These are phyloP conservation scores for Podospora bellae-mahoneyi DNA, from an alignment of 495 filamentous ascomycete species.

Conservation along the genomic window DNA sequence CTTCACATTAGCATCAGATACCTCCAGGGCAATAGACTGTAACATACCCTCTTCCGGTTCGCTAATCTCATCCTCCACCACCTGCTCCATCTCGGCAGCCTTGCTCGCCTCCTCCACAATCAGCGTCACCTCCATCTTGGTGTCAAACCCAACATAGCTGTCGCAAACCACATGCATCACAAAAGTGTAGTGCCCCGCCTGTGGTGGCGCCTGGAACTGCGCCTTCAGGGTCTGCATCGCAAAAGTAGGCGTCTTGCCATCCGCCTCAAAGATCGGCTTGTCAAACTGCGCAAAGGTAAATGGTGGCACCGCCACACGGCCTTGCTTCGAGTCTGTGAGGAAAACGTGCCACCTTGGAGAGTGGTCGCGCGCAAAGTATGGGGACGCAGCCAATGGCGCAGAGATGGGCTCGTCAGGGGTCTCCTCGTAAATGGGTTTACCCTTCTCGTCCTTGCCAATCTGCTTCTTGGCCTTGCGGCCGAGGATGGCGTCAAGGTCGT, in stretches of 20 bases:
- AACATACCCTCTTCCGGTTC: slow-evolving; percentile 93
- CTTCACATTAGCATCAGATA: slow-evolving; percentile 31
- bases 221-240: slow-evolving; percentile 93
- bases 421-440: slow-evolving; percentile 44
- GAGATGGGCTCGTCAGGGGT: slow-evolving; percentile 60
- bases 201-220: slow-evolving; percentile 94
- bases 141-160: slow-evolving; percentile 89
- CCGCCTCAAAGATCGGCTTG: slow-evolving; percentile 70
- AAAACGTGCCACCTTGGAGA: slow-evolving; percentile 90
- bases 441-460: slow-evolving; percentile 55
- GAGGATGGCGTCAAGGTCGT: slow-evolving; percentile 82
- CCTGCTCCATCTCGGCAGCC: slow-evolving; percentile 62
- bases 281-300: slow-evolving; percentile 89
- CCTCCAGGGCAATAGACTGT: too few relatives aligned
- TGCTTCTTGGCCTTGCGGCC: slow-evolving; percentile 67
- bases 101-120: slow-evolving; percentile 87
- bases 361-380: slow-evolving; percentile 84
- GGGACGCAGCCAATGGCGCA: slow-evolving; percentile 81
- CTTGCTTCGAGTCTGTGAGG: slow-evolving; percentile 87
- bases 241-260: slow-evolving; percentile 73
- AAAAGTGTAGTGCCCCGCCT: slow-evolving; percentile 88
- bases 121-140: slow-evolving; percentile 80
- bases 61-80: slow-evolving; percentile 86
- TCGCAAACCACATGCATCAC: slow-evolving; percentile 89
- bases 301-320: slow-evolving; percentile 90